phyloP scores from a whole-genome alignment of 495 filamentous ascomycete species.

The Xylaria palmicola region DNA sequence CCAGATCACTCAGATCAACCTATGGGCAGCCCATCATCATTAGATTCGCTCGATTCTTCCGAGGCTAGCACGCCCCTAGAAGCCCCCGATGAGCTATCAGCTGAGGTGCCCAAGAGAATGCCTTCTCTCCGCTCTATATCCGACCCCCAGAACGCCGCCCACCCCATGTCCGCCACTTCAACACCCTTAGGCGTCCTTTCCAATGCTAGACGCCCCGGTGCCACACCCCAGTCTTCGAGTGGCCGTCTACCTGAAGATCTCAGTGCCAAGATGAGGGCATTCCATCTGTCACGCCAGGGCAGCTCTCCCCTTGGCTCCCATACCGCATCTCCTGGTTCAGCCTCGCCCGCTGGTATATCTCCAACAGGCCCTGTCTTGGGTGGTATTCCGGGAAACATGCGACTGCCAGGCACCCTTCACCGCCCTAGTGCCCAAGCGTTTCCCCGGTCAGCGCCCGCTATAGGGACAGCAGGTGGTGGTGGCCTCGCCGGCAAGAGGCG shows the following conservation, averaged over 20 bases:
- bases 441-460: slow-evolving; percentile 46
- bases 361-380: slow-evolving; percentile 43
- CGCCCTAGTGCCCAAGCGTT: slow-evolving; percentile 45
- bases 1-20: slow-evolving; percentile 26
- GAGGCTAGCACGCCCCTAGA: slow-evolving; percentile 49
- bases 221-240: slow-evolving; percentile 55
- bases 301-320: slow-evolving; percentile 24
- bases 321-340: slow-evolving; percentile 30
- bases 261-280: slow-evolving; percentile 76
- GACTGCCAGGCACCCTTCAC: slow-evolving; percentile 39
- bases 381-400: slow-evolving; percentile 41
- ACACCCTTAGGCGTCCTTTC: slow-evolving; percentile 79
- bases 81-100: slow-evolving; percentile 34
- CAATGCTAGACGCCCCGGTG: slow-evolving; percentile 66
- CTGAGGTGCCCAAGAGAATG: slow-evolving; percentile 42
- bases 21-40: slow-evolving; percentile 36
- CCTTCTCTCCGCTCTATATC: slow-evolving; percentile 56
- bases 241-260: slow-evolving; percentile 71
- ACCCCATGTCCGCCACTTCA: slow-evolving; percentile 68
- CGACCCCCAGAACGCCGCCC: slow-evolving; percentile 48
- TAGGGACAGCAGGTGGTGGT: slow-evolving; percentile 28
- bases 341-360: slow-evolving; percentile 57
- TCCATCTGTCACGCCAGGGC: slow-evolving; percentile 53
- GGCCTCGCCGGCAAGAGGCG: slow-evolving; percentile 30
- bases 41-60: slow-evolving; percentile 43